A percentile compares a stretch with the other conserved stretches of the same genome.
phyloP scores from a whole-genome alignment of 2,329 filamentous ascomycete species.

The Nakataea oryzae region DNA sequence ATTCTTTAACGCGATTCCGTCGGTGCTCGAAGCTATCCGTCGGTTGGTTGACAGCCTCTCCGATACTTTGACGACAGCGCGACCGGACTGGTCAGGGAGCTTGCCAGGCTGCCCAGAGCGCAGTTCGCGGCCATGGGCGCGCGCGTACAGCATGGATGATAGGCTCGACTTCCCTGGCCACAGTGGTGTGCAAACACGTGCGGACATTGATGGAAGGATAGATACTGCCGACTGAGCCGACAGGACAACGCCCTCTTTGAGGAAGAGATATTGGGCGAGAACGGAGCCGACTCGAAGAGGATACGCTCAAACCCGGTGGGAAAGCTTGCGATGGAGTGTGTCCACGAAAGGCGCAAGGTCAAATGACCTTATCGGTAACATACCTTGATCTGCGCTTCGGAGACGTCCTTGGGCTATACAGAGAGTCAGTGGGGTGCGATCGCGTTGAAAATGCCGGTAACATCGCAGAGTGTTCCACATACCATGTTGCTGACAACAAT shows the following conservation, averaged over 20 bases:
- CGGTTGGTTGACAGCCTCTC: neutral
- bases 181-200: conserved; percentile 1
- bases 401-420: conserved; percentile 85
- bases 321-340: conserved; percentile 20
- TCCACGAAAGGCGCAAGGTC: conserved; percentile 63
- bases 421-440: neutral
- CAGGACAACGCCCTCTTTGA: neutral
- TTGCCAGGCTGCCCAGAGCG: conserved; percentile 3
- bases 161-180: conserved; percentile 3
- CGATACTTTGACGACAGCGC: neutral
- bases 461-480: no score
- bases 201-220: conserved; percentile 9
- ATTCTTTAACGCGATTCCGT: neutral
- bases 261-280: neutral
- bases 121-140: neutral
- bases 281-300: conserved; percentile 12
- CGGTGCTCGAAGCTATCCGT: neutral
- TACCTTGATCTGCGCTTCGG: conserved; percentile 99
- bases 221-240: conserved; percentile 4
- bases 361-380: conserved; percentile 79
- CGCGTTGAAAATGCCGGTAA: no score
- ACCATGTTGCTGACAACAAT: conserved; percentile 98
- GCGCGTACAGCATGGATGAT: neutral
- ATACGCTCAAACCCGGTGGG: conserved; percentile 12
- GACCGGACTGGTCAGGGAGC: conserved; percentile 2